phyloP scores from a whole-genome alignment of 1,284 basidiomycete species.

The Cystobasidiaceae sp. region DNA sequence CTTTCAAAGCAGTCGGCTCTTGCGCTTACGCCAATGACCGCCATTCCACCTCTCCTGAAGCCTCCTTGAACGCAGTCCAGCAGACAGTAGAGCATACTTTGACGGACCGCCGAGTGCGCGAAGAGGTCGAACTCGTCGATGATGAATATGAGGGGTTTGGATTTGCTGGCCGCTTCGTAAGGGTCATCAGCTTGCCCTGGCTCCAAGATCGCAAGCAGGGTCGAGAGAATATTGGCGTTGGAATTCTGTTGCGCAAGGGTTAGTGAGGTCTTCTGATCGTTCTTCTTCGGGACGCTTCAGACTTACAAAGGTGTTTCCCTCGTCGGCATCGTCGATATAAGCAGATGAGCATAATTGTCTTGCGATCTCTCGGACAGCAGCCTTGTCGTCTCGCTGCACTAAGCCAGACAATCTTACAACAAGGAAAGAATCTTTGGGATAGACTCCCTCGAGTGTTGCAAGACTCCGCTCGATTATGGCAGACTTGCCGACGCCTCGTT shows the following conservation, averaged over 20 bases:
- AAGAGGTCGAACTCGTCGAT: slow-evolving; percentile 89
- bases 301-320: slow-evolving; percentile 46
- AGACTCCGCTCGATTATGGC: slow-evolving; percentile 39
- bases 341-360: slow-evolving; percentile 64
- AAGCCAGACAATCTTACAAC: slow-evolving; percentile 78
- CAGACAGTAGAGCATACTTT: slow-evolving; percentile 47
- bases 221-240: slow-evolving; percentile 40
- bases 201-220: slow-evolving; percentile 40
- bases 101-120: slow-evolving; percentile 57
- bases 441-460: slow-evolving; percentile 26
- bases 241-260: no score
- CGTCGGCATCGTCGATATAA: slow-evolving; percentile 47
- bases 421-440: slow-evolving; percentile 52
- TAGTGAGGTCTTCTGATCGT: slow-evolving; percentile 44
- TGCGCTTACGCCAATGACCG: slow-evolving; percentile 73
- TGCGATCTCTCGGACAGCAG: slow-evolving; percentile 86
- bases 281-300: background rate
- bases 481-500: slow-evolving; percentile 41
- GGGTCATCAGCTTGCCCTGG: slow-evolving; percentile 25
- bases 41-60: slow-evolving; percentile 57
- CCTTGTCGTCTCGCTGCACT: slow-evolving; percentile 72
- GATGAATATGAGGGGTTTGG: slow-evolving; percentile 69
- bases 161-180: slow-evolving; percentile 16
- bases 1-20: slow-evolving; percentile 80
- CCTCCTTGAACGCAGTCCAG: slow-evolving; percentile 62